These are phyloP conservation scores for Suillus tomentosus DNA, from an alignment of 768 basidiomycete species.

Conservation along the genomic window DNA sequence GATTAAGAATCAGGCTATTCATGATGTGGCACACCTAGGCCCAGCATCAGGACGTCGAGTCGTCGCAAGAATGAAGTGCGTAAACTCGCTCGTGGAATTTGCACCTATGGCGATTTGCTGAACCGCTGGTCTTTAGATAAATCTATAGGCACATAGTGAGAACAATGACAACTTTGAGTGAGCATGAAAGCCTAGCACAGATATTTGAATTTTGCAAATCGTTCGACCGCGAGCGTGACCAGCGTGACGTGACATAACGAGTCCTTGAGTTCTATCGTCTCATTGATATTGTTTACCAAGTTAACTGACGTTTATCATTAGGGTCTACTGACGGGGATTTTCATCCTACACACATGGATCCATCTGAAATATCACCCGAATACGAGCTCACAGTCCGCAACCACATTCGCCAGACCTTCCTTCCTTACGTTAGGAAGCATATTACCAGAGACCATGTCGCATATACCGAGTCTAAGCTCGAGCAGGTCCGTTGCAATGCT, in stretches of 20 bases:
- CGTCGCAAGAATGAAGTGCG: neutral
- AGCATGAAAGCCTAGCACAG: neutral
- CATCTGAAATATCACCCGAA: constrained; percentile 1
- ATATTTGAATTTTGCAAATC: neutral
- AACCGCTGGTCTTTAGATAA: neutral
- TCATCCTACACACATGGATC: constrained; percentile 32
- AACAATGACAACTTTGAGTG: neutral
- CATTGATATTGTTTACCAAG: no score
- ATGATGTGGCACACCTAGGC: neutral
- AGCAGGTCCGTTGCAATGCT: constrained; percentile 38
- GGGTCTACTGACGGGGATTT: constrained; percentile 23
- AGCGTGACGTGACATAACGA: neutral
- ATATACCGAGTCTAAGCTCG: constrained; percentile 52
- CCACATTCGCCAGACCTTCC: constrained; percentile 57
- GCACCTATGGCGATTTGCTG: neutral
- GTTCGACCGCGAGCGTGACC: neutral
- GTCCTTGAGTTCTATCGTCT: no score
- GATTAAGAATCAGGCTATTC: neutral
- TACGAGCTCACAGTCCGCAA: constrained; percentile 31
- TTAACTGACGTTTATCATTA: neutral
- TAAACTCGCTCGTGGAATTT: neutral
- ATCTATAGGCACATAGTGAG: neutral
- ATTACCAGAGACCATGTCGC: constrained; percentile 56
- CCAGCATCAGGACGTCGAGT: neutral
- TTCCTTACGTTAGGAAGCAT: constrained; percentile 54